A percentile compares a stretch with the other conserved stretches of the same genome.
Evolutionary conservation across 2,329 filamentous ascomycete genomes (phyloP).

Genomic region (Talaromyces funiculosus): DNA sequence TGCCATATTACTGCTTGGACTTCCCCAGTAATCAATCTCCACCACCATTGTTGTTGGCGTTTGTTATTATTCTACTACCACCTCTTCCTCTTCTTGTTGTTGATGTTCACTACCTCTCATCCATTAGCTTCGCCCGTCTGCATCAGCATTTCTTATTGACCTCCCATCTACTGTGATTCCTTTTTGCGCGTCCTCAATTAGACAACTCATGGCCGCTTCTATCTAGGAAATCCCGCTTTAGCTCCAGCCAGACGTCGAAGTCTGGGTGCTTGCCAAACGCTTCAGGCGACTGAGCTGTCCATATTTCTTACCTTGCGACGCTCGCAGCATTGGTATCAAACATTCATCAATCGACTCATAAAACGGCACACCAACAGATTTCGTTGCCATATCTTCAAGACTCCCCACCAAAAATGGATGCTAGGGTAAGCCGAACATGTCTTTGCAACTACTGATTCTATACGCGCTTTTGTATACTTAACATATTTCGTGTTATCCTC

Average conservation of each 20-base stretch:
- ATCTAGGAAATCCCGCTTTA: background rate
- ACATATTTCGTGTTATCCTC: background rate
- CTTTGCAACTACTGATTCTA: conserved; percentile 12
- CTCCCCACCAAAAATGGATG: conserved; percentile 37
- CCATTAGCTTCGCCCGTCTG: conserved; percentile 7
- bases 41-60: background rate
- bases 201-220: conserved; percentile 7
- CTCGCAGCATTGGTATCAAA: background rate
- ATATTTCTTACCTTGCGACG: background rate
- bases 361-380: background rate
- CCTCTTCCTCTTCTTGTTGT: conserved; percentile 7
- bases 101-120: conserved; percentile 15
- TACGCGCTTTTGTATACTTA: conserved; percentile 12
- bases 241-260: background rate
- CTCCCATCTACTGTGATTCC: conserved; percentile 15
- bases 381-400: background rate
- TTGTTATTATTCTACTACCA: background rate
- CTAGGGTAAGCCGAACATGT: conserved; percentile 37
- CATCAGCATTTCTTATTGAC: conserved; percentile 9
- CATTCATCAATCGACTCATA: conserved; percentile 9
- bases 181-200: conserved; percentile 9
- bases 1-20: background rate
- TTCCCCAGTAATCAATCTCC: conserved; percentile 16
- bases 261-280: conserved; percentile 4
- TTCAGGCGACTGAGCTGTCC: background rate